These are phyloP conservation scores for Epipyxis sp. DNA, from an alignment of 108 stramenopile genomes.

Conservation along the genomic window DNA sequence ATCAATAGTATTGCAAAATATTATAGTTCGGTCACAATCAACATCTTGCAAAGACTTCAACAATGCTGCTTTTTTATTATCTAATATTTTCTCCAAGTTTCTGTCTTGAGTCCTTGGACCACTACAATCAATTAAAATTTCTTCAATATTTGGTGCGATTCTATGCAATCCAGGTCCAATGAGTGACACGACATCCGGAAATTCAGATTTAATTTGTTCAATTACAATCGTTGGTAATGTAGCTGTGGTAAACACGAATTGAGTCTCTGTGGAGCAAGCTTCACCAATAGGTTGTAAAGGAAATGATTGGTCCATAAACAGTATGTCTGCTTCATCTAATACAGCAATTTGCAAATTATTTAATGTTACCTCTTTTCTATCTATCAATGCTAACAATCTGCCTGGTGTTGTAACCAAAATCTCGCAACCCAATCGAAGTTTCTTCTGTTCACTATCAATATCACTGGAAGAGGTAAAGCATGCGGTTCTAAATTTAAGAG, in stretches of 20 bases:
- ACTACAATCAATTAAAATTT: constrained; percentile 71
- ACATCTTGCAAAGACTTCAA: constrained; percentile 58
- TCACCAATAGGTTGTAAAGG: constrained; percentile 75
- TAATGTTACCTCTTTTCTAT: background rate
- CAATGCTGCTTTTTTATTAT: constrained; percentile 75
- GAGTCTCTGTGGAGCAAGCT: constrained; percentile 66
- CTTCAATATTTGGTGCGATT: constrained; percentile 53
- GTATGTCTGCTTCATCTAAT: constrained; percentile 86
- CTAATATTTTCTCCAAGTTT: constrained; percentile 66
- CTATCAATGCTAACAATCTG: background rate
- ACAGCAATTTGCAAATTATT: background rate
- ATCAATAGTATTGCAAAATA: constrained; percentile 96
- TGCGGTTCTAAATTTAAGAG: background rate
- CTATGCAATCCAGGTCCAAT: constrained; percentile 86
- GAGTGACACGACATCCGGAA: constrained; percentile 62
- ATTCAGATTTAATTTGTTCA: constrained; percentile 67
- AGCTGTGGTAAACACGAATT: constrained; percentile 89
- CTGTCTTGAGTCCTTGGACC: constrained; percentile 66
- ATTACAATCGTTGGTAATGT: constrained; percentile 76
- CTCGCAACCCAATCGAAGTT: background rate
- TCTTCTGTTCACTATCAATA: background rate
- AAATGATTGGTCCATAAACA: constrained; percentile 80
- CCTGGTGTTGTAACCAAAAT: constrained; percentile 4
- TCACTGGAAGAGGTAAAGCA: background rate
- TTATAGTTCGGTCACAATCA: constrained; percentile 63